Evolutionary conservation across 73 alveolate genomes (phyloP).

Genomic region (Paramecium biaurelia): DNA sequence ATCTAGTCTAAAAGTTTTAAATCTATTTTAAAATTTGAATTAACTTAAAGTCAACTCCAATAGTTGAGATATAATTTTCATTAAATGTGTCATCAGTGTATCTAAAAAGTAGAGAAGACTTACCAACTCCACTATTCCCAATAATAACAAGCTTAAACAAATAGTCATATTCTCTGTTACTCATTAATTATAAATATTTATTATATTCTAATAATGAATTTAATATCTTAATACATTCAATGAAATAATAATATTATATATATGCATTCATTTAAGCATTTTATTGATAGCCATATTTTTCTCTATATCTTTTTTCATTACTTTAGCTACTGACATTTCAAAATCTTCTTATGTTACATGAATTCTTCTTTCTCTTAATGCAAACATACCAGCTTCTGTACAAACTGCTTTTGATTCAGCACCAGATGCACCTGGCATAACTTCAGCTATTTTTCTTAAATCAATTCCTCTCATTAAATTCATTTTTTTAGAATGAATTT

Average conservation of each 20-base stretch:
- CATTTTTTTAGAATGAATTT: constrained; percentile 97
- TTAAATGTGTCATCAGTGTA: constrained; percentile 73
- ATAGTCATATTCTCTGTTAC: constrained; percentile 65
- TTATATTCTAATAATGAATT: no score
- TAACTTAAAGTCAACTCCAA: constrained; percentile 77
- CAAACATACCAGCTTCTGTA: constrained; percentile 99
- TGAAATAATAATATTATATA: neutral
- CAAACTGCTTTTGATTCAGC: constrained; percentile 98
- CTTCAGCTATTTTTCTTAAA: constrained; percentile 90
- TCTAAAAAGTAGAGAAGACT: constrained; percentile 73
- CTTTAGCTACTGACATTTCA: constrained; percentile 99
- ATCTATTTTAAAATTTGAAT: constrained; percentile 47
- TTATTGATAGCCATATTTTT: constrained; percentile 93
- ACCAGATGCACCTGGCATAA: constrained; percentile 98
- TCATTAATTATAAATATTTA: neutral
- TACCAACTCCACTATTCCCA: constrained; percentile 80
- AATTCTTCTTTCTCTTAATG: constrained; percentile 99
- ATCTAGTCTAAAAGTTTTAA: neutral
- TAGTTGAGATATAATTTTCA: constrained; percentile 74
- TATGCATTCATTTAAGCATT: constrained; percentile 72
- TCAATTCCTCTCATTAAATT: constrained; percentile 97
- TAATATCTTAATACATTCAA: neutral
- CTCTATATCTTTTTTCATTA: constrained; percentile 98
- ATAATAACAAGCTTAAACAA: constrained; percentile 71
- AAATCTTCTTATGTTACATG: constrained; percentile 99